Conservation (phyloP, 345 rosid species). For the Lagerstroemia speciosa region DNA sequence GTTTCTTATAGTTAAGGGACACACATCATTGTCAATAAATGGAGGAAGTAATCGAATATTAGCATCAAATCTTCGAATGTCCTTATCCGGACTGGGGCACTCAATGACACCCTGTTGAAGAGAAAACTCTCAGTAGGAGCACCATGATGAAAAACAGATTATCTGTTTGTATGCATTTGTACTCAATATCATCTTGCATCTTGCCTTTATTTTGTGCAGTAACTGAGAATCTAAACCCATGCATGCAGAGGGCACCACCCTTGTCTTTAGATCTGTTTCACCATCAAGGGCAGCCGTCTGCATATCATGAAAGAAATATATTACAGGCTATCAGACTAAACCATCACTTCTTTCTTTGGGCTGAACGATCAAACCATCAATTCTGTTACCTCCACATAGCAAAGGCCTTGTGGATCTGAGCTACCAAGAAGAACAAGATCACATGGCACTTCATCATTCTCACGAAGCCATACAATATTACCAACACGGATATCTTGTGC, state of each 20-base stretch:
- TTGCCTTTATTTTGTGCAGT: conserved; percentile 89
- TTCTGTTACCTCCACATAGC: conserved; percentile 92
- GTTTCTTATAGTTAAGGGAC: conserved; percentile 87
- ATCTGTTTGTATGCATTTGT: background rate
- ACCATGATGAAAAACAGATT: background rate
- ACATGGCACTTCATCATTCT: conserved; percentile 98
- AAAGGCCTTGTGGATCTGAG: conserved; percentile 87
- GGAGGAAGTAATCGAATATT: conserved; percentile 94
- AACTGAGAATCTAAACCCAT: conserved; percentile 80
- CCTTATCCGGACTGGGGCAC: conserved; percentile 92
- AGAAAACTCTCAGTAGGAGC: background rate
- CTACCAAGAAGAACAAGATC: conserved; percentile 94
- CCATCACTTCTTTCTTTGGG: too few relatives aligned
- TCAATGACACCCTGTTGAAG: conserved; percentile 82
- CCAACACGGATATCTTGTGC: conserved; percentile 88
- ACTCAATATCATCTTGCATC: conserved; percentile 9
- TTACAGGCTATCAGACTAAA: background rate
- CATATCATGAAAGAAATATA: conserved; percentile 10
- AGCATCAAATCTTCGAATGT: conserved; percentile 95
- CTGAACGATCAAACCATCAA: too few relatives aligned
- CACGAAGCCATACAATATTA: conserved; percentile 94
- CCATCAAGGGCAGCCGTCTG: conserved; percentile 98
- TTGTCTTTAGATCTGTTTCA: conserved; percentile 93
- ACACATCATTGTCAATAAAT: conserved; percentile 86
- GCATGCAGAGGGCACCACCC: conserved; percentile 83